Conservation (phyloP, 2,329 filamentous ascomycete genomes). For the Phaeosphaeriaceae sp. region DNA sequence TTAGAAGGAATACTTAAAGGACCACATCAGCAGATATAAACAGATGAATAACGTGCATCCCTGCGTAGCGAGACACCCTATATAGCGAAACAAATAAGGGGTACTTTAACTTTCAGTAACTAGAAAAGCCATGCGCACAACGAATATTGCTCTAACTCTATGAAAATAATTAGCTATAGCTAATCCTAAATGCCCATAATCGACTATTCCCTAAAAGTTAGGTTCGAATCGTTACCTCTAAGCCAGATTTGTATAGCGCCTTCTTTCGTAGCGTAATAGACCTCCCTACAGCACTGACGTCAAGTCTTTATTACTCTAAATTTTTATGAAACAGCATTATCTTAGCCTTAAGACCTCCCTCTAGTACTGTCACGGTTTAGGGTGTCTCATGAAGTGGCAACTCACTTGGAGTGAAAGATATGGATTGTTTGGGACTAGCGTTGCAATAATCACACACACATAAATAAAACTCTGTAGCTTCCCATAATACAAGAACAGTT, state of each 20-base stretch:
- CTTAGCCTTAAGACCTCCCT: conserved; percentile 6
- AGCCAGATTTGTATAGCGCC: conserved; percentile 7
- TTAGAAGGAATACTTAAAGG: too few relatives aligned
- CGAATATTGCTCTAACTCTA: conserved; percentile 7
- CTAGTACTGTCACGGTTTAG: too few relatives aligned
- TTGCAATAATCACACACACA: too few relatives aligned
- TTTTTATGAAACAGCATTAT: conserved; percentile 7
- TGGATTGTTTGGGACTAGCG: too few relatives aligned
- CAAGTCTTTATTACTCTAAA: conserved; percentile 5
- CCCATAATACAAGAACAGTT: too few relatives aligned
- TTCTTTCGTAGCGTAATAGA: conserved; percentile 3
- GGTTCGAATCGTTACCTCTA: conserved; percentile 4
- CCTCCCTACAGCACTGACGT: conserved; percentile 8
- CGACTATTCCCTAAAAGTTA: background rate
- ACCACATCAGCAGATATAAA: too few relatives aligned
- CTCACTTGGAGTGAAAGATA: too few relatives aligned
- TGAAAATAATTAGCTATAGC: conserved; percentile 1
- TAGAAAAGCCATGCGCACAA: conserved; percentile 5
- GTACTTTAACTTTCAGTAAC: conserved; percentile 10
- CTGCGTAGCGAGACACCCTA: too few relatives aligned
- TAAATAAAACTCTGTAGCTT: too few relatives aligned
- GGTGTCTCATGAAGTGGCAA: too few relatives aligned
- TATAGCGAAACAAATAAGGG: background rate
- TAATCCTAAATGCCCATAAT: background rate
- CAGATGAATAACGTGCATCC: too few relatives aligned